These are phyloP conservation scores for Turnera subulata DNA, from an alignment of 345 rosid species.

Conservation along the genomic window DNA sequence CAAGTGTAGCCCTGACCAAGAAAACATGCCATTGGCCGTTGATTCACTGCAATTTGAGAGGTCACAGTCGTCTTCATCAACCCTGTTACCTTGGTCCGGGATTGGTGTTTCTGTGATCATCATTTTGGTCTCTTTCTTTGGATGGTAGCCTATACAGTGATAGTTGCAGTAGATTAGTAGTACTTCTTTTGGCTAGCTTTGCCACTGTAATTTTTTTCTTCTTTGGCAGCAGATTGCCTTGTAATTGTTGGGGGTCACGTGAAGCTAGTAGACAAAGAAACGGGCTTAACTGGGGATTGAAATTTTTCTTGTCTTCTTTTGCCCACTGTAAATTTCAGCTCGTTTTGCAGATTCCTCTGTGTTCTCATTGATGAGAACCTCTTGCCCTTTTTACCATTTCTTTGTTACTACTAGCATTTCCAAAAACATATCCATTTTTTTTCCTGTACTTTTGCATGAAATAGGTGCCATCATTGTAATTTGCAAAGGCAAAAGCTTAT, in stretches of 20 bases:
- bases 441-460: no score
- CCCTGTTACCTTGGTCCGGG: conserved; percentile 6
- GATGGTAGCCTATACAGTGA: conserved; percentile 1
- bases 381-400: no score
- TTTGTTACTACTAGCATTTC: no score
- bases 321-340: conserved; percentile 19
- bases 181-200: background rate
- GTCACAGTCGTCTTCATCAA: conserved; percentile 39
- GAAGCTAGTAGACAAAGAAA: conserved; percentile 39
- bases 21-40: conserved; percentile 98
- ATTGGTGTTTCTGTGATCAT: conserved; percentile 30
- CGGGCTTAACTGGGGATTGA: conserved; percentile 9
- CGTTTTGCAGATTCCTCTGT: no score
- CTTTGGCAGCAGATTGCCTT: background rate
- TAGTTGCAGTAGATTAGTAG: background rate
- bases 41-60: conserved; percentile 83
- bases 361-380: no score
- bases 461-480: no score
- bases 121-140: conserved; percentile 23
- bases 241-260: conserved; percentile 37
- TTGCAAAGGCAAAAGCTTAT: no score
- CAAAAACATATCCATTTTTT: no score
- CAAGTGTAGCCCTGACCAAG: conserved; percentile 95
- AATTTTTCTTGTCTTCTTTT: conserved; percentile 12
- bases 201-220: conserved; percentile 11